These are phyloP conservation scores for Calamus simplicifolius DNA, from an alignment of 176 grass and related monocot genomes.

Conservation along the genomic window DNA sequence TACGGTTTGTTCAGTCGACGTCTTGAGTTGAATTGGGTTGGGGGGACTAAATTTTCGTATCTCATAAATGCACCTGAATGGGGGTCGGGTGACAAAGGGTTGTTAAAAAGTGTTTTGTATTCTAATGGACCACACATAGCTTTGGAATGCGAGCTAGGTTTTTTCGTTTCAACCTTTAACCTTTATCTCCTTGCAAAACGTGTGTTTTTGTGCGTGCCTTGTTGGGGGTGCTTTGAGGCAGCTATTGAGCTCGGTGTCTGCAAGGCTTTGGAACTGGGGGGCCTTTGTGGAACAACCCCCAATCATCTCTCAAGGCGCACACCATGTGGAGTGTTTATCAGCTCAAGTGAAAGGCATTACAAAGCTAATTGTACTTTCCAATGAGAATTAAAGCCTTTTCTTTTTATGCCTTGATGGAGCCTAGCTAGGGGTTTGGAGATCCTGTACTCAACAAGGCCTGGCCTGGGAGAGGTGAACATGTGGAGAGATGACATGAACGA, in stretches of 20 bases:
- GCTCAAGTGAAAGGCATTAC: not conserved
- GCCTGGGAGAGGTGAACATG: constrained; percentile 36
- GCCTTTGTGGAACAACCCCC: not conserved
- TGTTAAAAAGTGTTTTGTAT: constrained; percentile 29
- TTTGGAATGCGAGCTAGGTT: constrained; percentile 20
- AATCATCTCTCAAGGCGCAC: constrained; percentile 12
- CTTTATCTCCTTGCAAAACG: constrained; percentile 4
- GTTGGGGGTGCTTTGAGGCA: not conserved
- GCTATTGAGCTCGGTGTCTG: not conserved
- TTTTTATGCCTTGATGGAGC: constrained; percentile 25
- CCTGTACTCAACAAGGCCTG: constrained; percentile 41
- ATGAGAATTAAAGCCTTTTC: constrained; percentile 15
- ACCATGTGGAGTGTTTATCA: not conserved
- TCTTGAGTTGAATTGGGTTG: constrained; percentile 17
- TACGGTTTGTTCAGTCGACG: not conserved
- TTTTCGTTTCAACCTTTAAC: not conserved
- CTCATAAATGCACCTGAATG: constrained; percentile 52
- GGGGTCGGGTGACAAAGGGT: constrained; percentile 41
- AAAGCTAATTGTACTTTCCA: constrained; percentile 32
- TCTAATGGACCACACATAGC: constrained; percentile 13
- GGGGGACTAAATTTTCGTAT: constrained; percentile 25
- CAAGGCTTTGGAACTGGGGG: constrained; percentile 5
- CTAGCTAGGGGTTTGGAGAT: constrained; percentile 43
- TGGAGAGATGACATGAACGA: constrained; percentile 55
- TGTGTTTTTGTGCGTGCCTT: constrained; percentile 14